Base-by-base conservation (phyloP, 139 green algal genomes). In the Haematococcus sp. region DNA sequence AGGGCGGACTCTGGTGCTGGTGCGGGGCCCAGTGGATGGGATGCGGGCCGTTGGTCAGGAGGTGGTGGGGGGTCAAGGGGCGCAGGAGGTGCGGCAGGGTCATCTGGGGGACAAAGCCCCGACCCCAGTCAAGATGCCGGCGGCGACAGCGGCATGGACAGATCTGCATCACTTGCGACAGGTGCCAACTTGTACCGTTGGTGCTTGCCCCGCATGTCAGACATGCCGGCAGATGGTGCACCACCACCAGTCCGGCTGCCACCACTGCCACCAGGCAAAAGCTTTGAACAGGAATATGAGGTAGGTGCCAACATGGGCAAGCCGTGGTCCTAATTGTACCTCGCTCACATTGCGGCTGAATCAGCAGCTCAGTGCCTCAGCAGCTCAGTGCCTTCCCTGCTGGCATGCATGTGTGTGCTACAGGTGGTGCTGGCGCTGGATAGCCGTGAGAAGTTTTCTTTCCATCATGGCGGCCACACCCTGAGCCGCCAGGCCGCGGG, bases 401-500 rank as follows among this genome's bases (percentile, higher is more conserved):
- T n/a, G n/a, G n/a, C n/a, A n/a, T n/a, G n/a, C n/a, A 19, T 49
- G 40, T 49, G 11, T 49, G 7, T 49, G 40, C 40, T 49, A 20
- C 73, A 90, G 44, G 71, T 94, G 32, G 73, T 92, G 32, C 40
- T 93, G 69, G 25, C 92, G 27, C 15, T 94, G 28, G 89, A 94
- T 54, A 25, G 70, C 2, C 76, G 89, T 27, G 89, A 94, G 88
- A 82, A 86, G 67, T 89, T 88, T 43, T 28, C 3, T 2, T 43
- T 4, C 23, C 27, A 22, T 1, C n/a, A 30, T 69, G 32, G 51
- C 22, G 63, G 63, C 56, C 35, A 70, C 22, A 34, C 44, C 65
- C 49, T 63, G 67, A 35, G 31, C 68, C n/a, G 71, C 46, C 5
- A 40, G 32, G 61, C 15, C 27, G 46, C 46, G 19, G 7, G 56